Conservation (phyloP, 148 eudicot species). For the Bassia scoparia region DNA sequence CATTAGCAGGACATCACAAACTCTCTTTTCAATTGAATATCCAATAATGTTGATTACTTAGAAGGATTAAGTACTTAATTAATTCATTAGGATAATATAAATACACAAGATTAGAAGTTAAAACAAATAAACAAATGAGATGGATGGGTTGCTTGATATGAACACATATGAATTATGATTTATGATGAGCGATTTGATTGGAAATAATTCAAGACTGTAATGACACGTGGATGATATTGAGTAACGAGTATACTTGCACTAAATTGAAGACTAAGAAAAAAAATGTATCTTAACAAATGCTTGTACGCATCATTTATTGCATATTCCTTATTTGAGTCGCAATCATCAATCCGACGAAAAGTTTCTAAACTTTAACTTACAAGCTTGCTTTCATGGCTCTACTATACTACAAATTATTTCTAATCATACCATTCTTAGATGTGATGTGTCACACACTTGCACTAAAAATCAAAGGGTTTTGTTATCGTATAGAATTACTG, state of each 20-base stretch:
- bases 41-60: not conserved
- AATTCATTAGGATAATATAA: not conserved
- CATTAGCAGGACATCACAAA: too few species aligned
- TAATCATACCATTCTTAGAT: not conserved
- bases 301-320: slow-evolving; percentile 6
- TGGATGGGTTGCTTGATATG: not conserved
- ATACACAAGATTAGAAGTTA: not conserved
- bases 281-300: not conserved
- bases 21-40: too few species aligned
- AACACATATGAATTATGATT: not conserved
- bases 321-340: not conserved
- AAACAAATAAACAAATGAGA: not conserved
- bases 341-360: not conserved
- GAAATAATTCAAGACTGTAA: not conserved
- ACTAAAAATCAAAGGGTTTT: too few species aligned
- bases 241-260: not conserved
- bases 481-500: too few species aligned
- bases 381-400: too few species aligned
- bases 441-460: not conserved
- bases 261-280: slow-evolving; percentile 10
- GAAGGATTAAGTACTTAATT: not conserved
- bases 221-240: not conserved
- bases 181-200: not conserved
- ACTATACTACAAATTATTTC: too few species aligned
- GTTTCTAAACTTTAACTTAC: not conserved